Base-by-base conservation (phyloP, 495 filamentous ascomycete genomes). In the Hypoxylon fragiforme region DNA sequence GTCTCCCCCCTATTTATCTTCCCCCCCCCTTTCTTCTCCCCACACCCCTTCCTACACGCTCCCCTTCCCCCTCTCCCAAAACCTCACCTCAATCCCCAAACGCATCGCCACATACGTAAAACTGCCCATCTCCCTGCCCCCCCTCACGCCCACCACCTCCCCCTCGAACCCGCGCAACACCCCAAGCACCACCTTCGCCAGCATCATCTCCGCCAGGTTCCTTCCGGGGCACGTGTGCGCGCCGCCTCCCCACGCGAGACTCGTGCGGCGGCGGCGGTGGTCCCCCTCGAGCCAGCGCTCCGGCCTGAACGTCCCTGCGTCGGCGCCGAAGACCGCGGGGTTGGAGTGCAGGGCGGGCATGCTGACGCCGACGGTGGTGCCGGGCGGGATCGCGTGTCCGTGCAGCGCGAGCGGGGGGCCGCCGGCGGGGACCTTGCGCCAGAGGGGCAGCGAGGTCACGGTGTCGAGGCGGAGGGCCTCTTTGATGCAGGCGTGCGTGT, bases 221-320 rank as follows among this genome's bases (percentile, higher is more conserved):
- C 80, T 79, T 3, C 86, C 86, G 47, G 88, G 85, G 65, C 86
- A 90, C 2, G 81, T 78, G 28, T 86, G 68, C 3, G 73, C 72
- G n/a, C 86, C 86, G 0, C 79, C 83, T 8, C 86, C 85, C 71
- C 87, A 90, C 20, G 69, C 73, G 11, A 82, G 66, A 55, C 71
- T 75, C 36, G 32, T 64, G 56, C 54, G 66, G 41, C 77, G 74
- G 79, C 79, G 80, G 21, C 63, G 67, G 22, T 54, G 40, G 4
- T 56, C 60, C 8, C 35, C 53, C 58, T 76, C 71, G 8, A 84
- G 60, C 85, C 83, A 88, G 30, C 85, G 64, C 9, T 80, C 73
- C 0, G 84, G 84, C 0, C 72, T 53, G 65, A 77, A 88, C 0
- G 43, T 42, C 8, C 79, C 74, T 2, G 80, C 77, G 48, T 82